Percentiles rank a stretch among this genome's conserved stretches.
Conservation (phyloP, 1,284 basidiomycete genomes). For the Marasmius tenuissimus region DNA sequence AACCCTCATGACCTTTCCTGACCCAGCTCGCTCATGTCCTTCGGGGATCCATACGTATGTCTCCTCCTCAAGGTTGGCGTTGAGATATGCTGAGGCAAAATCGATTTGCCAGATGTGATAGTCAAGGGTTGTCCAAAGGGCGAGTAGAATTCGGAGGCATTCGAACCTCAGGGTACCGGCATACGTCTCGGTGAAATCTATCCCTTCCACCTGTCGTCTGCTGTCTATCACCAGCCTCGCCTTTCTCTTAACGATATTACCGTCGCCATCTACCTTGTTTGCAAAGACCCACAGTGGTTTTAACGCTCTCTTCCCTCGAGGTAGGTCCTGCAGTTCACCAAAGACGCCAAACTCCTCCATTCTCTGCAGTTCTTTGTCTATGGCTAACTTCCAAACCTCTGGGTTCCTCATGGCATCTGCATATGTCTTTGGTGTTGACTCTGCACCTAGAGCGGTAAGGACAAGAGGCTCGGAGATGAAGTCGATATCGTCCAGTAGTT, state of each 20-base stretch:
- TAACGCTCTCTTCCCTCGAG: background rate
- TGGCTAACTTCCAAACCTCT: slow-evolving; percentile 15
- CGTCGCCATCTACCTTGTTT: slow-evolving; percentile 1
- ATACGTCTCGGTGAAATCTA: background rate
- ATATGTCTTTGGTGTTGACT: slow-evolving; percentile 11
- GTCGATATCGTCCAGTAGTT: too few species aligned
- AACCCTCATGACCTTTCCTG: slow-evolving; percentile 15
- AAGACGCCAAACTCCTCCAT: slow-evolving; percentile 12
- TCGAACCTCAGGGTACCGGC: background rate
- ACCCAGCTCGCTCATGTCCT: slow-evolving; percentile 8
- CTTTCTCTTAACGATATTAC: slow-evolving; percentile 2
- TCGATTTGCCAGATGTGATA: background rate
- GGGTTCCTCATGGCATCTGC: slow-evolving; percentile 20
- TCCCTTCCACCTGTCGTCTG: background rate
- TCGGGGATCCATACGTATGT: slow-evolving; percentile 25
- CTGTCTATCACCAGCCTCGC: background rate
- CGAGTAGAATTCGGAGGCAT: background rate
- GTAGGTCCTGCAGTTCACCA: slow-evolving; percentile 3
- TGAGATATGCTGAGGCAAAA: slow-evolving; percentile 11
- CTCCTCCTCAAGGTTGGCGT: slow-evolving; percentile 18
- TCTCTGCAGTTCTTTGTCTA: slow-evolving; percentile 13
- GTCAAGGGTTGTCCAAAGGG: background rate
- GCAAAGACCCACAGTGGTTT: slow-evolving; percentile 7
- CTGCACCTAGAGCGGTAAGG: background rate
- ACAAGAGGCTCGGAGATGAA: too few species aligned